These are phyloP conservation scores for Coffea humblotiana DNA, from an alignment of 305 asterid species.

Conservation along the genomic window DNA sequence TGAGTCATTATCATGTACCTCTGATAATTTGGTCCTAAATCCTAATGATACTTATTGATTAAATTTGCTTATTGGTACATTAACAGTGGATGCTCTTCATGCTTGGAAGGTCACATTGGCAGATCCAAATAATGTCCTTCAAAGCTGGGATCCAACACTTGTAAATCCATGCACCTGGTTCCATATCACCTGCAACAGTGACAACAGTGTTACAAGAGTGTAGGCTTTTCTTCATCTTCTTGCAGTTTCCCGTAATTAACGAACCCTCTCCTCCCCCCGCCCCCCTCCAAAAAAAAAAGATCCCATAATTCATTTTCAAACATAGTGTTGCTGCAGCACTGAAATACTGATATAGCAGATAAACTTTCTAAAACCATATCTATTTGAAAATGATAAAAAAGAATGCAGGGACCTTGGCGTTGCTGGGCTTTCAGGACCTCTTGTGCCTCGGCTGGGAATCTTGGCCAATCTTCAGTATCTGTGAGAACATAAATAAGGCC, in stretches of 20 bases:
- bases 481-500: conserved; percentile 26
- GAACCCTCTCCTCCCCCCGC: too few species aligned
- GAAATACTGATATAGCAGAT: too few species aligned
- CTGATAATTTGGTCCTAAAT: background rate
- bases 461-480: conserved; percentile 46
- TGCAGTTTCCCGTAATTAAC: too few species aligned
- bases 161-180: conserved; percentile 51
- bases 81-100: conserved; percentile 38
- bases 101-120: conserved; percentile 16
- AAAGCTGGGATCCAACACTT: conserved; percentile 56
- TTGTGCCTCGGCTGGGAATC: conserved; percentile 42
- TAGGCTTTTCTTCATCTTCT: conserved; percentile 4
- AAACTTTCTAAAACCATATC: background rate
- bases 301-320: too few species aligned
- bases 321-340: too few species aligned
- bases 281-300: too few species aligned
- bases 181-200: conserved; percentile 37
- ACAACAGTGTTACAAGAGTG: conserved; percentile 38
- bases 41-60: background rate
- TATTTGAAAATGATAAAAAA: too few species aligned
- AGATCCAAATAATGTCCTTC: conserved; percentile 51
- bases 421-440: conserved; percentile 40
- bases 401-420: conserved; percentile 42
- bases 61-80: background rate
- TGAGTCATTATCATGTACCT: too few species aligned